phyloP scores from a whole-genome alignment of 371 early-diverging fungal species.

The Haplosporangium sp. region DNA sequence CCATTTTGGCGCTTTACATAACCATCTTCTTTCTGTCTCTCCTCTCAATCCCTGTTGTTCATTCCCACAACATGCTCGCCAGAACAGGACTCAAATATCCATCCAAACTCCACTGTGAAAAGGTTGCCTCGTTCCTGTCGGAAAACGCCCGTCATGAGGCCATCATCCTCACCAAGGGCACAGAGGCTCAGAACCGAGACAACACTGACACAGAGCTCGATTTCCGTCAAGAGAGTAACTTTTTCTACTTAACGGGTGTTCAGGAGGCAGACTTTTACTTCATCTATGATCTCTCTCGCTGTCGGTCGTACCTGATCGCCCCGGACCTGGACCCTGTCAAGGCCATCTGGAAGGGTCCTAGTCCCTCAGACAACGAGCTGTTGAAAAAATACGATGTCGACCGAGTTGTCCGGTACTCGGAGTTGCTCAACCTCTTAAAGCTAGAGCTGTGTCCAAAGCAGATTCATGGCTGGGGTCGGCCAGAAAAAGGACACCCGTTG shows the following conservation, averaged over 20 bases:
- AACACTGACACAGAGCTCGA: constrained; percentile 66
- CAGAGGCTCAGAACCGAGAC: constrained; percentile 50
- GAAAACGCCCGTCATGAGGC: constrained; percentile 12
- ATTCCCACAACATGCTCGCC: constrained; percentile 26
- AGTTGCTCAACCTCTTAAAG: constrained; percentile 44
- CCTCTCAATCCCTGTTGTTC: too few species aligned
- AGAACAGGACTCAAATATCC: constrained; percentile 49
- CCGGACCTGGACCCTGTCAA: constrained; percentile 58
- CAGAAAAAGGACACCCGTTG: constrained; percentile 36
- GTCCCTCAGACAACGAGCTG: constrained; percentile 52
- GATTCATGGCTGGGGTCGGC: constrained; percentile 51
- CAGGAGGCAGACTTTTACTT: constrained; percentile 66
- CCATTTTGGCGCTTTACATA: too few species aligned
- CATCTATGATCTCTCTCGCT: constrained; percentile 55
- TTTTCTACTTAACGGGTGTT: constrained; percentile 67
- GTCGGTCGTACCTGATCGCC: constrained; percentile 58
- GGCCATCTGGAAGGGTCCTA: constrained; percentile 66
- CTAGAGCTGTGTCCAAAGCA: constrained; percentile 38
- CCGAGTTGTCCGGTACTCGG: constrained; percentile 54
- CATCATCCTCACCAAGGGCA: constrained; percentile 54
- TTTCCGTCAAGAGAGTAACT: constrained; percentile 68
- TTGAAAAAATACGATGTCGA: constrained; percentile 64
- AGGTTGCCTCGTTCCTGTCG: constrained; percentile 39
- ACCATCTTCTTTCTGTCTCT: too few species aligned
- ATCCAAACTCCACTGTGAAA: constrained; percentile 49